phyloP scores from a whole-genome alignment of 768 basidiomycete genomes.

The Imleria badia region DNA sequence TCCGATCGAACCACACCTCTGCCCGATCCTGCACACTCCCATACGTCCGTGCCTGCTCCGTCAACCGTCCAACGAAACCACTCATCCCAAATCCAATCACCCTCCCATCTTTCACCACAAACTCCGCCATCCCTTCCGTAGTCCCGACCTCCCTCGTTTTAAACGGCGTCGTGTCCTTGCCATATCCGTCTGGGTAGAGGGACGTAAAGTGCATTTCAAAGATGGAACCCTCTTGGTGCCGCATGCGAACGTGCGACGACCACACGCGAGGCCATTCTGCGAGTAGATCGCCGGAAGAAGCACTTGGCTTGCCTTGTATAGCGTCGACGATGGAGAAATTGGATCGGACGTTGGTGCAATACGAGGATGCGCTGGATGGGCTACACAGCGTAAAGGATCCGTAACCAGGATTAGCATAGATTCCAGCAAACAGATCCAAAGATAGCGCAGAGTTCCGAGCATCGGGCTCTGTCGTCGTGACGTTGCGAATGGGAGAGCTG shows the following conservation, averaged over 20 bases:
- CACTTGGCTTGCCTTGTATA: not conserved
- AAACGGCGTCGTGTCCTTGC: conserved; percentile 36
- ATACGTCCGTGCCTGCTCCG: conserved; percentile 22
- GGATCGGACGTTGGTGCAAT: conserved; percentile 25
- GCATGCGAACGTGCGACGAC: conserved; percentile 39
- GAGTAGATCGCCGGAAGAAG: conserved; percentile 20
- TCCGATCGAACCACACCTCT: conserved; percentile 34
- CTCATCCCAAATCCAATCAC: conserved; percentile 33
- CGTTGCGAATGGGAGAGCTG: not conserved
- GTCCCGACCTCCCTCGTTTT: conserved; percentile 14
- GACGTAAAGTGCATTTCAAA: conserved; percentile 25
- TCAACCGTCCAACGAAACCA: conserved; percentile 12
- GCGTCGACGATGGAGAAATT: conserved; percentile 31
- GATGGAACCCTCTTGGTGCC: conserved; percentile 11
- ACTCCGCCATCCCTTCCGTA: conserved; percentile 12
- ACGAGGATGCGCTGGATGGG: conserved; percentile 19
- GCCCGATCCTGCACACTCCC: conserved; percentile 24
- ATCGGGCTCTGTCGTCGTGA: not conserved
- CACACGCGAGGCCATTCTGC: conserved; percentile 35
- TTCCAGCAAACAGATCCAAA: conserved; percentile 35
- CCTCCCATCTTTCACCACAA: conserved; percentile 25
- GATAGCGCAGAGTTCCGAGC: not conserved
- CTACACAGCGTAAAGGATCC: conserved; percentile 39
- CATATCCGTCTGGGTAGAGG: conserved; percentile 40
- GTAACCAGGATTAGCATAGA: conserved; percentile 39